Evolutionary conservation across 768 basidiomycete species (phyloP), one percentile per base, ranked within the genome.

Genomic region (Pholiota conissans): DNA sequence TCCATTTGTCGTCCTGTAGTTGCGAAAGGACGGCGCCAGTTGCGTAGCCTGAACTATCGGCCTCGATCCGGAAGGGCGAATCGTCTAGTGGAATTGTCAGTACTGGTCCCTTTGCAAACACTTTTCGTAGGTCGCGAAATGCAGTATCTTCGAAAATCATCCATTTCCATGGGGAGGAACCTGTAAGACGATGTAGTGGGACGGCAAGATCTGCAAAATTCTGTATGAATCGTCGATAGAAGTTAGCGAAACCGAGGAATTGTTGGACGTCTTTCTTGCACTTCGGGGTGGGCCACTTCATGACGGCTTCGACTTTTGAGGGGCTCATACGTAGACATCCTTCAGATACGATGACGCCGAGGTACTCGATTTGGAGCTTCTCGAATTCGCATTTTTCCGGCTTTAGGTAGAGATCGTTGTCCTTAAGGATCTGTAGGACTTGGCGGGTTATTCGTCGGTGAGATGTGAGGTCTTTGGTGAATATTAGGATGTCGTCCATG

Each of bases 181-280:
- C 45, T 10, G 42, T 49, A 10, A 63, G 58, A 9, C 34, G 2
- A 26, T 27, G 40, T 40, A 78, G 51, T 0, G 68, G 71, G 13
- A 58, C 20, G 5, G 71, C 59, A 2, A 72, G 65, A 0, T 63
- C 8, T 0, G 74, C 65, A 55, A 71, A 82, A 0, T 65, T 48
- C 0, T 34, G 0, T 7, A 78, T 71, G 53, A 77, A 78, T 0
- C 60, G 20, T 1, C 67, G 42, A 35, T 76, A 79, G 54, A 73
- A 79, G 30, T 76, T 76, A 0, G 57, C 28, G 34, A 82, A 80
- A 0, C 79, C 74, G 0, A 80, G 57, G 55, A 82, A 83, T 10
- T 65, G 63, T 51, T 74, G 76, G 0, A 79, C 26, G 2, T 81
- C 69, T 2, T 62, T 63, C 30, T 39, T 9, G 52, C 50, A 39